Percentiles rank a stretch among this genome's conserved stretches.
Conservation (phyloP, 805 yeast species). For the Schwanniomyces occidentalis region DNA sequence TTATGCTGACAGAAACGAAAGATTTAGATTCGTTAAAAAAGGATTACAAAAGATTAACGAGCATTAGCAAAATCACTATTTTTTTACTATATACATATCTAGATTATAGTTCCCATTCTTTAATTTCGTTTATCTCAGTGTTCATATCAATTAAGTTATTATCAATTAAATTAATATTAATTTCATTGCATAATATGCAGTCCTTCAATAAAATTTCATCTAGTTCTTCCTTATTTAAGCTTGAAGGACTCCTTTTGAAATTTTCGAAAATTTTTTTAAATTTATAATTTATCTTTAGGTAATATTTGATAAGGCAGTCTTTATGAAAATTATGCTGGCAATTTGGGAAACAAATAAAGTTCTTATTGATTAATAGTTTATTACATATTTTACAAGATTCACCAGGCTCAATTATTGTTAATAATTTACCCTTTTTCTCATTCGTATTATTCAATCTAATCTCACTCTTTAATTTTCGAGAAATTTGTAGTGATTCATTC, state of each 20-base stretch:
- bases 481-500: constrained; percentile 66
- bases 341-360: constrained; percentile 75
- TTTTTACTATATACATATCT: neutral
- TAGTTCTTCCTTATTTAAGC: constrained; percentile 47
- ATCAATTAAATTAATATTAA: constrained; percentile 69
- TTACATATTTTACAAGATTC: constrained; percentile 76
- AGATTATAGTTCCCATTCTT: constrained; percentile 49
- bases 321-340: constrained; percentile 89
- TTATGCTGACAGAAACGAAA: too few relatives aligned
- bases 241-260: constrained; percentile 45
- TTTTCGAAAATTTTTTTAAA: constrained; percentile 62
- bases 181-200: constrained; percentile 77
- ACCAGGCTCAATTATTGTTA: constrained; percentile 75
- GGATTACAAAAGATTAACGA: too few relatives aligned
- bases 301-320: constrained; percentile 73
- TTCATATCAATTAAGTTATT: constrained; percentile 49
- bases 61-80: too few relatives aligned
- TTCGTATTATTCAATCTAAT: constrained; percentile 45
- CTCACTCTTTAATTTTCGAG: constrained; percentile 57
- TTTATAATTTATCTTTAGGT: constrained; percentile 63
- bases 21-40: too few relatives aligned
- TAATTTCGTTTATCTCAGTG: constrained; percentile 35
- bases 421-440: constrained; percentile 40
- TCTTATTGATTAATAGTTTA: constrained; percentile 67
- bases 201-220: constrained; percentile 60